Conservation (phyloP, 1,284 basidiomycete species). For the Leucoagaricus sp. region DNA sequence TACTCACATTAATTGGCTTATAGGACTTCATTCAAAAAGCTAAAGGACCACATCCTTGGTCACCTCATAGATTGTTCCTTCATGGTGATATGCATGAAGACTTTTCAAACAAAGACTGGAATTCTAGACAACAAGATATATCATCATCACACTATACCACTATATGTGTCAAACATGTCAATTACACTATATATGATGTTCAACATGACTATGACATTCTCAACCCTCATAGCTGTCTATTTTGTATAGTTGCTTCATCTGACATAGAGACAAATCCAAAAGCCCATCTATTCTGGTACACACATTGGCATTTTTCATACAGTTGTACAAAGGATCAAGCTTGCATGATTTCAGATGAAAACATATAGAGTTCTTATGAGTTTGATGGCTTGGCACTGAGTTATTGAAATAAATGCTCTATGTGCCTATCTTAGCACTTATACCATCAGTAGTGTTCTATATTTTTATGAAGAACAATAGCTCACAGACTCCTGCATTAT, state of each 20-base stretch:
- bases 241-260: slow-evolving; percentile 35
- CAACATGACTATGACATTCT: slow-evolving; percentile 38
- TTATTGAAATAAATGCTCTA: too few relatives aligned
- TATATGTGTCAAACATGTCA: too few relatives aligned
- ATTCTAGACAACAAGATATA: slow-evolving; percentile 32
- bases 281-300: not conserved
- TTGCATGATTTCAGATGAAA: too few relatives aligned
- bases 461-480: too few relatives aligned
- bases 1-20: not conserved
- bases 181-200: slow-evolving; percentile 48
- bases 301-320: too few relatives aligned
- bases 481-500: too few relatives aligned
- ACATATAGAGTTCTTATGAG: too few relatives aligned
- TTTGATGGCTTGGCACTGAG: too few relatives aligned
- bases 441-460: too few relatives aligned
- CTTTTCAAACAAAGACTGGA: slow-evolving; percentile 25
- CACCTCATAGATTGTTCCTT: slow-evolving; percentile 23
- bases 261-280: not conserved
- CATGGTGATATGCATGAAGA: slow-evolving; percentile 26
- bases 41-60: slow-evolving; percentile 32
- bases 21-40: slow-evolving; percentile 27
- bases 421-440: too few relatives aligned
- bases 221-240: slow-evolving; percentile 31
- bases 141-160: slow-evolving; percentile 27
- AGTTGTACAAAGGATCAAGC: too few relatives aligned